These are phyloP conservation scores for Sambucus nigra DNA, from an alignment of 129 eudicot genomes.

Conservation along the genomic window DNA sequence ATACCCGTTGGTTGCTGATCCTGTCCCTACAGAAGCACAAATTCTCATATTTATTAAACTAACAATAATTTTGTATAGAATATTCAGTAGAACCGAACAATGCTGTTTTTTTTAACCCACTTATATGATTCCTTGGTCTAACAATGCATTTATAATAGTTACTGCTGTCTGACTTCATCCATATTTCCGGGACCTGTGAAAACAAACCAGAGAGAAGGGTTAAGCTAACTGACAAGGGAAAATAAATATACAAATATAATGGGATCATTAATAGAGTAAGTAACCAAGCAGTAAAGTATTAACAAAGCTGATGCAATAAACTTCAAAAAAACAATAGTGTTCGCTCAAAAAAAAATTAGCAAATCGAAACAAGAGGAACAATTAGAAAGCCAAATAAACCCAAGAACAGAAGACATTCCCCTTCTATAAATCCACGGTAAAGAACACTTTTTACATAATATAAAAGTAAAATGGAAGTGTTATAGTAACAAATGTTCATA, in stretches of 20 bases:
- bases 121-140: slow-evolving; percentile 51
- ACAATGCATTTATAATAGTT: slow-evolving; percentile 52
- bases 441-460: background rate
- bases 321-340: too few species aligned
- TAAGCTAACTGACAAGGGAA: background rate
- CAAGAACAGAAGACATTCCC: too few species aligned
- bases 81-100: background rate
- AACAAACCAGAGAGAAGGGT: background rate
- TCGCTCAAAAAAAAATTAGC: too few species aligned
- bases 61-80: too few species aligned
- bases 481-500: background rate
- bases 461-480: background rate
- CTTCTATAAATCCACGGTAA: too few species aligned
- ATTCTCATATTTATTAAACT: background rate
- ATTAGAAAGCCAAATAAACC: too few species aligned
- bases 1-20: slow-evolving; percentile 61
- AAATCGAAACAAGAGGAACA: too few species aligned
- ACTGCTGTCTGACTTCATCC: slow-evolving; percentile 79
- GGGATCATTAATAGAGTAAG: too few species aligned
- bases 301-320: too few species aligned
- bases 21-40: slow-evolving; percentile 21
- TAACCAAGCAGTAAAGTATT: too few species aligned
- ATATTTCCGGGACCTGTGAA: slow-evolving; percentile 66
- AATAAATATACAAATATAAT: too few species aligned
- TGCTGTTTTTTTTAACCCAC: slow-evolving; percentile 23